Evolutionary conservation across 768 basidiomycete species (phyloP).

Genomic region (Tylopilus cervinicoccineus): DNA sequence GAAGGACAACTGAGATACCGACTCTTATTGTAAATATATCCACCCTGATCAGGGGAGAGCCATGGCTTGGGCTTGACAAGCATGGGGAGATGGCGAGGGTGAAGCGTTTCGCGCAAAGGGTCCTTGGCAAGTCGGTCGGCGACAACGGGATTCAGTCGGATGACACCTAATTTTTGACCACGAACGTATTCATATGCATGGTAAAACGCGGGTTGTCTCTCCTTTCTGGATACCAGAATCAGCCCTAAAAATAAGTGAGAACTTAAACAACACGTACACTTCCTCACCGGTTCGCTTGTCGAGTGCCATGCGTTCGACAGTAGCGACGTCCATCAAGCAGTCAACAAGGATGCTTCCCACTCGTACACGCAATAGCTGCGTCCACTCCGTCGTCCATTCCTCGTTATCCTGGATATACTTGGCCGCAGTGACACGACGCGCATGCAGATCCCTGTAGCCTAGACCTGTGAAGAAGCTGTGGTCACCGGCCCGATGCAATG

Average conservation of each 20-base stretch:
- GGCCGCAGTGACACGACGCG: slow-evolving; percentile 62
- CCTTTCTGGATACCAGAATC: slow-evolving; percentile 42
- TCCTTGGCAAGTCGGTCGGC: slow-evolving; percentile 76
- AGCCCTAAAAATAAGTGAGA: slow-evolving; percentile 4
- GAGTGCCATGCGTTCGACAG: slow-evolving; percentile 56
- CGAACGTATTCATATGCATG: slow-evolving; percentile 91
- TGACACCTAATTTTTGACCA: slow-evolving; percentile 91
- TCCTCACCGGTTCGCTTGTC: slow-evolving; percentile 57
- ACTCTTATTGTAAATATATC: slow-evolving; percentile 80
- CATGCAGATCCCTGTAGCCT: slow-evolving; percentile 59
- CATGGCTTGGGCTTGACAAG: slow-evolving; percentile 87
- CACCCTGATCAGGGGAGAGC: slow-evolving; percentile 72
- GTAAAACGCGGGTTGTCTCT: slow-evolving; percentile 85
- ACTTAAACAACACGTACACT: slow-evolving; percentile 43
- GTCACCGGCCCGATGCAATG: slow-evolving; percentile 24
- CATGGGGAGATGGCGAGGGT: slow-evolving; percentile 96
- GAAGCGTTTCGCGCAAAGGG: slow-evolving; percentile 61
- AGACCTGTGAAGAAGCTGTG: slow-evolving; percentile 51
- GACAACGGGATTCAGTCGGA: slow-evolving; percentile 81
- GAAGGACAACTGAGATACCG: slow-evolving; percentile 21
- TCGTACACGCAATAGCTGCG: slow-evolving; percentile 67
- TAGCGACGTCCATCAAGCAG: slow-evolving; percentile 79
- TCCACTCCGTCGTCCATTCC: slow-evolving; percentile 80
- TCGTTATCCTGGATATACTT: slow-evolving; percentile 63
- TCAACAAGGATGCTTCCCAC: slow-evolving; percentile 83